Conservation (phyloP, 768 basidiomycete species). For the Phylloporus scabripes region DNA sequence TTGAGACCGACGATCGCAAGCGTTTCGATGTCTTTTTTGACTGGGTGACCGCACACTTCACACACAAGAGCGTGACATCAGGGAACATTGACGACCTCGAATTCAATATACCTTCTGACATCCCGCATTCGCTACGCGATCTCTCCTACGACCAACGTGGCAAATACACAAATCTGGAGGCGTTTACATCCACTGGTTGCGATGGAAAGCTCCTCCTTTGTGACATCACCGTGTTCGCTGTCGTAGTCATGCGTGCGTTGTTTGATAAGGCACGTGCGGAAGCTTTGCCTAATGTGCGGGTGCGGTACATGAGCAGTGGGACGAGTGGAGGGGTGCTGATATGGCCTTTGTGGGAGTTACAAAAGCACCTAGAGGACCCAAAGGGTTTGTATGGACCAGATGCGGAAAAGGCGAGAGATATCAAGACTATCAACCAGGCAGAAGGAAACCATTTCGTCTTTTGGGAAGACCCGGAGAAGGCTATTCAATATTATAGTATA, state of each 20-base stretch:
- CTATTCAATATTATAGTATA: constrained; percentile 12
- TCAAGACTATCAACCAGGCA: constrained; percentile 8
- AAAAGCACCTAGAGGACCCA: constrained; percentile 5
- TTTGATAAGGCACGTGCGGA: constrained; percentile 12
- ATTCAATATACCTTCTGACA: constrained; percentile 4
- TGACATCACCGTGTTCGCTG: constrained; percentile 3
- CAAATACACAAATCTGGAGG: constrained; percentile 6
- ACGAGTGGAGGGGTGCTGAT: constrained; percentile 4
- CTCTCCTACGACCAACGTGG: constrained; percentile 11
- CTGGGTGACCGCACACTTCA: constrained; percentile 12
- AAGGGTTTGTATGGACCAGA: constrained; percentile 5
- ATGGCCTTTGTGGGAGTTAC: constrained; percentile 12
- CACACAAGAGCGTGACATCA: constrained; percentile 15
- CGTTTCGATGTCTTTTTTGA: constrained; percentile 15
- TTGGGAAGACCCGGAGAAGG: constrained; percentile 21
- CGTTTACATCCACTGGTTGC: constrained; percentile 3
- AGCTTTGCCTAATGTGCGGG: constrained; percentile 9
- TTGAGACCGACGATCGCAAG: constrained; percentile 2
- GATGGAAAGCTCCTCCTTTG: constrained; percentile 14
- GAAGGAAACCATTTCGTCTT: constrained; percentile 25
- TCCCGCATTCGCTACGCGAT: constrained; percentile 9
- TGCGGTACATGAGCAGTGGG: constrained; percentile 19
- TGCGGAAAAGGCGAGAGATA: constrained; percentile 20
- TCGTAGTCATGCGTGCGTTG: constrained; percentile 12
- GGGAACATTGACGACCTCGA: constrained; percentile 15